Conservation (phyloP, 2,329 filamentous ascomycete species). For the Colletotrichum sp. region DNA sequence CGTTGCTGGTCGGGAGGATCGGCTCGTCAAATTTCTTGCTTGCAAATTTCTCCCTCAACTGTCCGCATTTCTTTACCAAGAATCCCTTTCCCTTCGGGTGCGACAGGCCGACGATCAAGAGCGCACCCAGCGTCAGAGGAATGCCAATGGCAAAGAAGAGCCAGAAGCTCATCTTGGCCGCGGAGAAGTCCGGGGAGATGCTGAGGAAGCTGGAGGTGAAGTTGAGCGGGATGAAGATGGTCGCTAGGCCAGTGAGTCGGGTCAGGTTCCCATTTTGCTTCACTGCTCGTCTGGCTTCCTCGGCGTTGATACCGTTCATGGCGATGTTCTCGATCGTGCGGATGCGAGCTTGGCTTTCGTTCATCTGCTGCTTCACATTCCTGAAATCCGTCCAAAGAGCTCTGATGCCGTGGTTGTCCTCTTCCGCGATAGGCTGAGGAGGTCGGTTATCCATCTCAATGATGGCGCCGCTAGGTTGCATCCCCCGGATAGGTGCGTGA, state of each 20-base stretch:
- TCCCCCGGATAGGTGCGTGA: neutral
- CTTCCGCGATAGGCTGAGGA: neutral
- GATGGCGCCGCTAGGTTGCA: neutral
- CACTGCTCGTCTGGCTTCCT: neutral
- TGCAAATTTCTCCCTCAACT: neutral
- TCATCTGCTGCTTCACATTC: neutral
- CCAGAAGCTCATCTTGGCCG: neutral
- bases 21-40: neutral
- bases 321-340: neutral
- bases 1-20: neutral
- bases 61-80: neutral
- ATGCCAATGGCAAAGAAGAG: neutral
- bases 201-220: neutral
- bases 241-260: neutral
- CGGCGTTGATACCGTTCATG: neutral
- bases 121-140: neutral
- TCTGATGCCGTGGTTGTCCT: neutral
- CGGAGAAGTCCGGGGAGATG: neutral
- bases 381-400: neutral
- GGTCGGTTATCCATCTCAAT: neutral
- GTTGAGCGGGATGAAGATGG: neutral
- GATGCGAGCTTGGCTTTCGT: neutral
- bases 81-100: neutral
- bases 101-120: neutral
- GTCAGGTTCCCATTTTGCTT: neutral